Evolutionary conservation across 1,284 basidiomycete species (phyloP).

Genomic region (Coriolopsis trogii): DNA sequence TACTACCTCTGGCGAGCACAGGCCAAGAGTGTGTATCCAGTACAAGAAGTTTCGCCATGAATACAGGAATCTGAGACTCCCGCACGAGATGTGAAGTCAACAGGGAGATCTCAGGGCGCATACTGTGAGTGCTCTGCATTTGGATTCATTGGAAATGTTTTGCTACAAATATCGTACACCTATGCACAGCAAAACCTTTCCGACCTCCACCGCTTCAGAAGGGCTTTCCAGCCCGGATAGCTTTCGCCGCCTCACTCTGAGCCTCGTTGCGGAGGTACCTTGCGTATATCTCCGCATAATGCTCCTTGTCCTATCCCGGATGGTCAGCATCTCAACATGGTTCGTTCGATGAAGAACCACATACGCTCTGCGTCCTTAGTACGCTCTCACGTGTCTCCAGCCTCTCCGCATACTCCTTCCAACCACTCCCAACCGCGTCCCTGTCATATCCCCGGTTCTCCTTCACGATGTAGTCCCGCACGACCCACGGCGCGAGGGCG

Average conservation of each 20-base stretch:
- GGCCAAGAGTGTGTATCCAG: too few species aligned
- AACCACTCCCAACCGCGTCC: slow-evolving; percentile 46
- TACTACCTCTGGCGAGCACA: too few species aligned
- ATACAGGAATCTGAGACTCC: too few species aligned
- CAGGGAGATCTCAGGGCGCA: too few species aligned
- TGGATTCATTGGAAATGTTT: too few species aligned
- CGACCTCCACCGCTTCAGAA: not conserved
- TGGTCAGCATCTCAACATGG: not conserved
- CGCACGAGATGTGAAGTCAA: too few species aligned
- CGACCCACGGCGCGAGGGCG: slow-evolving; percentile 61
- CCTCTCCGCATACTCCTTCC: slow-evolving; percentile 48
- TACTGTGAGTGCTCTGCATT: too few species aligned
- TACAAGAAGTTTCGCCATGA: too few species aligned
- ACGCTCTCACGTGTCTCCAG: slow-evolving; percentile 52
- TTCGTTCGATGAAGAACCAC: slow-evolving; percentile 20
- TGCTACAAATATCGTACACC: too few species aligned
- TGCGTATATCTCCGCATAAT: slow-evolving; percentile 51
- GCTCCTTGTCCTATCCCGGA: slow-evolving; percentile 42
- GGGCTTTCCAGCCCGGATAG: slow-evolving; percentile 47
- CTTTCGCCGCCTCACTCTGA: slow-evolving; percentile 60
- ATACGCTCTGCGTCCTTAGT: slow-evolving; percentile 51
- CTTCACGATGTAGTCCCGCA: slow-evolving; percentile 49
- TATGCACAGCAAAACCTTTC: too few species aligned
- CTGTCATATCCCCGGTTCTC: slow-evolving; percentile 54
- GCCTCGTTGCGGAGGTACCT: slow-evolving; percentile 58